Evolutionary conservation across 106 monocot genomes (phyloP), one percentile per base, ranked within the genome.

Genomic region (Allium cepa): DNA sequence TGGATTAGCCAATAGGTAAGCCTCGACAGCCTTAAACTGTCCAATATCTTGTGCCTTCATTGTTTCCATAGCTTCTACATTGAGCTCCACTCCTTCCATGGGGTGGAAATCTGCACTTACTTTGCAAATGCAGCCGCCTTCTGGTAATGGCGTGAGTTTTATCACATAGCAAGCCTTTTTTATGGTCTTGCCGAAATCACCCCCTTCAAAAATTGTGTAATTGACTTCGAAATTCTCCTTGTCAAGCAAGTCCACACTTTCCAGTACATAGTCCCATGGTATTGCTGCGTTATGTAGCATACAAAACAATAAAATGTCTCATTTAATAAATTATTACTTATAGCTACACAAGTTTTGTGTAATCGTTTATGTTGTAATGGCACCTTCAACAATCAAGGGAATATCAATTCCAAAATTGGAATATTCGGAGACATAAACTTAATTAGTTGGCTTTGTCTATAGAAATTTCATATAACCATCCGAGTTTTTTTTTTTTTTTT

Each of bases 1-100:
- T 22, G 66, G 66, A 12, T 66, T 66, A 8, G 66, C 66, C 66
- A 66, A 26, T 17, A 66, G 51, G 22, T 66, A 66, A 4, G 51
- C 66, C 50, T 66, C 66, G 0, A 52, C 11, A 26, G 66, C 66
- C 51, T 13, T 66, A 51, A 66, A 66, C 66, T 52, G 49, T 12
- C 51, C 66, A 9, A 52, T 26, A 17, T 51, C 51, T 16, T 26
- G 18, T 9, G 18, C 51, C 51, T 26, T 66, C 22, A 52, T 12
- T 51, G 13, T 66, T 51, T 51, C 26, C 51, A 66, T 26, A 26
- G 17, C 51, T 8, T 50, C 66, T 9, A 50, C 66, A 9, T 17
- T 52, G 50, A 66, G 22, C 50, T 66, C 66, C 0, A 66, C 50
- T 5, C 66, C 66, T 1, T 49, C 26, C 11, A 66, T 66, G 50